Evolutionary conservation across 192 early-diverging fungal species (phyloP).

Genomic region (Entomortierella chlamydospora): DNA sequence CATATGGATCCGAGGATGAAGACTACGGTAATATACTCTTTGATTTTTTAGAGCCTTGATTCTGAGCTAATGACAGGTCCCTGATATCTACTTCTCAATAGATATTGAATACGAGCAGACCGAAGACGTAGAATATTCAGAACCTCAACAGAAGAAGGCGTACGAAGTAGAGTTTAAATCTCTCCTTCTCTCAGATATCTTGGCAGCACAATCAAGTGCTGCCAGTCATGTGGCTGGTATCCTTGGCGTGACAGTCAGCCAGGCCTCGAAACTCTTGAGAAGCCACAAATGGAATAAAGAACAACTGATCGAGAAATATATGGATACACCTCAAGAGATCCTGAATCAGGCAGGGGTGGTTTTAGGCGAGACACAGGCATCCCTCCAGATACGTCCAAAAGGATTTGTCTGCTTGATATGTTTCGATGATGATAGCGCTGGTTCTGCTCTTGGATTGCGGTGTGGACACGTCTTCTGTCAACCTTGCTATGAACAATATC

Average conservation of each 20-base stretch:
- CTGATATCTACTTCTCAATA: not conserved
- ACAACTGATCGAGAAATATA: slow-evolving; percentile 78
- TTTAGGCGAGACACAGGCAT: slow-evolving; percentile 57
- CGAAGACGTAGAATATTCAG: slow-evolving; percentile 68
- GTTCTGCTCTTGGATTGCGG: slow-evolving; percentile 74
- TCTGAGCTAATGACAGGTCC: not conserved
- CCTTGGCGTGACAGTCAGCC: slow-evolving; percentile 71
- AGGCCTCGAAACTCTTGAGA: slow-evolving; percentile 81
- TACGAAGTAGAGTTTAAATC: slow-evolving; percentile 83
- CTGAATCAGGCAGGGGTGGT: slow-evolving; percentile 76
- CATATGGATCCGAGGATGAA: slow-evolving; percentile 31
- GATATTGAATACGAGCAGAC: slow-evolving; percentile 63
- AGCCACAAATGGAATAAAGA: slow-evolving; percentile 91
- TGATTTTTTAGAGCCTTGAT: not conserved
- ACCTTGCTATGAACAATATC: slow-evolving; percentile 88
- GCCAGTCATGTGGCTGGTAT: slow-evolving; percentile 78
- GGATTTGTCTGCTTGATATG: slow-evolving; percentile 92
- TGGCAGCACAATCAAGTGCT: slow-evolving; percentile 71
- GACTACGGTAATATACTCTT: slow-evolving; percentile 25
- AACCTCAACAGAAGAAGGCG: slow-evolving; percentile 66
- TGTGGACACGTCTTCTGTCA: slow-evolving; percentile 93
- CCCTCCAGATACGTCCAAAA: slow-evolving; percentile 48
- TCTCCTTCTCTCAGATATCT: slow-evolving; percentile 70
- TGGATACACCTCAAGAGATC: slow-evolving; percentile 76
- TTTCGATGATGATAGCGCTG: slow-evolving; percentile 72